Conservation (phyloP, 176 grass and related monocot genomes). For the Triticum dicoccoides region DNA sequence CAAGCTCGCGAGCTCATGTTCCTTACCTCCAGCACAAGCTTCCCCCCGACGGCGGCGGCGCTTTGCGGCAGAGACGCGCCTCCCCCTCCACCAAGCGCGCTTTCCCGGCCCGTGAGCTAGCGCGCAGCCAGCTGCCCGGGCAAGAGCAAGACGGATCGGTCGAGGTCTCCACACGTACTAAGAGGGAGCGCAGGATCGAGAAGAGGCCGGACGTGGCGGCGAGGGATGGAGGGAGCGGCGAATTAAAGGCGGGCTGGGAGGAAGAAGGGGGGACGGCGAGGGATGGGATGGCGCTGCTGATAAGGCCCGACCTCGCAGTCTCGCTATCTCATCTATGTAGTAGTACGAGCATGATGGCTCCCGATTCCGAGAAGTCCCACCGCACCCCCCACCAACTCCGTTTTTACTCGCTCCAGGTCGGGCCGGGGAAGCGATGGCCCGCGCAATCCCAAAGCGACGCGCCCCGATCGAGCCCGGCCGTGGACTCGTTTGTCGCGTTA, state of each 20-base stretch:
- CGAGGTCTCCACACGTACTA: neutral
- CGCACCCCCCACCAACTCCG: constrained; percentile 43
- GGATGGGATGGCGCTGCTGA: constrained; percentile 50
- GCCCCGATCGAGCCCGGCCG: neutral
- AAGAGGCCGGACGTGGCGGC: neutral
- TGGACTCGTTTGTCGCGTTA: constrained; percentile 40
- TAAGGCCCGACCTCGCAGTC: constrained; percentile 34
- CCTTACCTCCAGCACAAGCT: constrained; percentile 48
- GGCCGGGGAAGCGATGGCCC: neutral
- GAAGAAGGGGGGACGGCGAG: constrained; percentile 23
- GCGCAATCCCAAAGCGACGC: constrained; percentile 1
- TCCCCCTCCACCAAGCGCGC: neutral
- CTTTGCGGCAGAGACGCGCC: neutral
- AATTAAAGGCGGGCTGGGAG: constrained; percentile 28
- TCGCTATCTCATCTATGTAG: neutral
- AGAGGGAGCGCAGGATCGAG: neutral
- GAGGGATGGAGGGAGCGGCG: constrained; percentile 27
- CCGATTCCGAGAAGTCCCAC: constrained; percentile 16
- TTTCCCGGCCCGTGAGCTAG: neutral
- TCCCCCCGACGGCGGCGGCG: neutral
- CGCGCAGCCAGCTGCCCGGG: neutral
- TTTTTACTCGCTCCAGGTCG: constrained; percentile 33
- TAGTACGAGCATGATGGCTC: neutral
- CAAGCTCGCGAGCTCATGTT: neutral
- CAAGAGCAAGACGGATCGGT: neutral